A percentile compares a stretch with the other conserved stretches of the same genome.
phyloP scores from a whole-genome alignment of 2,329 filamentous ascomycete species.

The Ambrosiella beaveri region DNA sequence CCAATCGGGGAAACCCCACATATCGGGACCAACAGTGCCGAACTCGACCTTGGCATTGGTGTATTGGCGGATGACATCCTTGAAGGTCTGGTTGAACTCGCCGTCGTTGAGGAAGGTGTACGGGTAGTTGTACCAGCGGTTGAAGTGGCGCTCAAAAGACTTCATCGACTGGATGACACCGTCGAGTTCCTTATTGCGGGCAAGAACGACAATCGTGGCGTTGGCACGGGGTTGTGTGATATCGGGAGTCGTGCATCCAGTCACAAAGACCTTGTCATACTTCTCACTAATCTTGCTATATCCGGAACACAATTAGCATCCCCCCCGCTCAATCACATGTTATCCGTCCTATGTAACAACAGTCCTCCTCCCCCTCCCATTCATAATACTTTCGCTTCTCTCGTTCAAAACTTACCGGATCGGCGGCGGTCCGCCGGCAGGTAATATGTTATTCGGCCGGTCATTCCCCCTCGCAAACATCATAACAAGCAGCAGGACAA shows the following conservation, averaged over 20 bases:
- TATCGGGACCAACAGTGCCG: conserved; percentile 73
- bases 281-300: conserved; percentile 87
- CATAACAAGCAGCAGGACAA: conserved; percentile 77
- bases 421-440: conserved; percentile 75
- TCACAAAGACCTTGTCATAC: conserved; percentile 90
- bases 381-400: not conserved
- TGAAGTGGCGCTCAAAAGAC: conserved; percentile 97
- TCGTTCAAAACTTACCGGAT: conserved; percentile 50
- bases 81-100: conserved; percentile 91
- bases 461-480: conserved; percentile 65
- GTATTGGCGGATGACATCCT: conserved; percentile 71
- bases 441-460: conserved; percentile 63
- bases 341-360: not conserved
- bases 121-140: conserved; percentile 95
- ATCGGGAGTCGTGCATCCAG: conserved; percentile 71
- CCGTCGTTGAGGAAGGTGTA: conserved; percentile 97
- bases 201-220: conserved; percentile 87
- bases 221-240: conserved; percentile 70
- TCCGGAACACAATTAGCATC: conserved; percentile 1
- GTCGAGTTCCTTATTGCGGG: conserved; percentile 88
- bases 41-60: conserved; percentile 82
- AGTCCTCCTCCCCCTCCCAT: not conserved
- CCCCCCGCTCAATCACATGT: too few relatives aligned
- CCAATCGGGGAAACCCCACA: conserved; percentile 98
- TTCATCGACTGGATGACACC: conserved; percentile 94